Conservation (phyloP, 1,139 yeast species). For the Saccharomyces hybrid region DNA sequence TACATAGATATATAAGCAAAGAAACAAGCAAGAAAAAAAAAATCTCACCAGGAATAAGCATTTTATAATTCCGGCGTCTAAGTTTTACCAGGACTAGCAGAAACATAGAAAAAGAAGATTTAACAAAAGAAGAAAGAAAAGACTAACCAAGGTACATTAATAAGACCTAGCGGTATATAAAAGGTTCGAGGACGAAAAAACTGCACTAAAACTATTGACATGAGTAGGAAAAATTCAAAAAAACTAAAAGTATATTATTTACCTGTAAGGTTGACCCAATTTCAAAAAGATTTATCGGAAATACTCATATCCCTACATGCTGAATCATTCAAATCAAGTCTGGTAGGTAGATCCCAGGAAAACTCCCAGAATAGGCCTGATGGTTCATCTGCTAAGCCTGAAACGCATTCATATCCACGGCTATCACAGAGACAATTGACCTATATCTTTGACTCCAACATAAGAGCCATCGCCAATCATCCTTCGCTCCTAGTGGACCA, state of each 20-base stretch:
- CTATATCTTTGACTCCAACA: conserved; percentile 43
- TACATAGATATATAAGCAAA: background rate
- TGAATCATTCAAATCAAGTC: conserved; percentile 32
- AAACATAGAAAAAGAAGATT: background rate
- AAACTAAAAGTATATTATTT: conserved; percentile 37
- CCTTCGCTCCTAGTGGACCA: conserved; percentile 69
- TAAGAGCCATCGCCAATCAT: conserved; percentile 48
- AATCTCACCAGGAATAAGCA: background rate
- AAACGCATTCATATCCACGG: conserved; percentile 12
- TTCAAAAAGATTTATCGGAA: conserved; percentile 54
- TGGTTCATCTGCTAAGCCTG: background rate
- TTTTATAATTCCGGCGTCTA: background rate
- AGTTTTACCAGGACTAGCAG: background rate
- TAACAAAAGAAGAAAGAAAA: background rate
- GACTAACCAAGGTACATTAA: background rate
- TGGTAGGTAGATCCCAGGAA: conserved; percentile 5
- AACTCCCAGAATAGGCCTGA: background rate
- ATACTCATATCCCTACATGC: conserved; percentile 47
- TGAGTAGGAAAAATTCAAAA: conserved; percentile 2
- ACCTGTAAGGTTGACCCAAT: conserved; percentile 48
- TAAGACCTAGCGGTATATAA: too few relatives aligned
- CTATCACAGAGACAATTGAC: conserved; percentile 32
- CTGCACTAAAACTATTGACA: background rate
- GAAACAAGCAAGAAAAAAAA: background rate
- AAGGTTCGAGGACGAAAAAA: background rate